These are phyloP conservation scores for Cystofilobasidium bisporidii DNA, from an alignment of 768 basidiomycete genomes.

Conservation along the genomic window DNA sequence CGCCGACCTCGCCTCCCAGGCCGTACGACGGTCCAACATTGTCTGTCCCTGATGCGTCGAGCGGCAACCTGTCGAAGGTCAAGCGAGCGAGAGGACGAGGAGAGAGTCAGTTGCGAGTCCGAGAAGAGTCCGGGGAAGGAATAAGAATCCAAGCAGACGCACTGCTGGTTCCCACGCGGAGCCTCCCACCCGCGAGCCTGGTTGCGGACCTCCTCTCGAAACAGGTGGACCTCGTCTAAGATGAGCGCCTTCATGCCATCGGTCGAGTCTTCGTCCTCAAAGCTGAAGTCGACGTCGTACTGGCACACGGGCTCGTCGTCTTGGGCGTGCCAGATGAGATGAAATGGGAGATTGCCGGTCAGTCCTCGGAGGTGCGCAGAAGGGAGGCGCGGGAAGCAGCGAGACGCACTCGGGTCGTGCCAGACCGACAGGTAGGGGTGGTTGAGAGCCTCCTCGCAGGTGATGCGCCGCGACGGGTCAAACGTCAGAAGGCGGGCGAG, in stretches of 20 bases:
- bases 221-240: slow-evolving; percentile 77
- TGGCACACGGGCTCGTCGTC: slow-evolving; percentile 82
- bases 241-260: slow-evolving; percentile 96
- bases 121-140: background rate
- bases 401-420: slow-evolving; percentile 65
- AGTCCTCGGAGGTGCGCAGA: too few species aligned
- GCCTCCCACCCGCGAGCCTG: slow-evolving; percentile 59
- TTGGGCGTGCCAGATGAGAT: too few species aligned
- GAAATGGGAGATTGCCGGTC: too few species aligned
- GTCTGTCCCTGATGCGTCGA: background rate
- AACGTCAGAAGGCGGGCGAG: slow-evolving; percentile 85
- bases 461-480: slow-evolving; percentile 91
- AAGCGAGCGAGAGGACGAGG: background rate
- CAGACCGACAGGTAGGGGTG: slow-evolving; percentile 87
- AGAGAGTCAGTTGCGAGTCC: too few species aligned
- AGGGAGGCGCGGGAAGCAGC: too few species aligned
- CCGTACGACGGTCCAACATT: slow-evolving; percentile 6
- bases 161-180: slow-evolving; percentile 7
- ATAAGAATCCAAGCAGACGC: background rate
- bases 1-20: background rate
- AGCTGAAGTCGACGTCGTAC: slow-evolving; percentile 84
- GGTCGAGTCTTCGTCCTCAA: slow-evolving; percentile 92
- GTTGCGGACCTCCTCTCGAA: slow-evolving; percentile 81
- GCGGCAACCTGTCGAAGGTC: background rate
- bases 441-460: slow-evolving; percentile 86